phyloP scores from a whole-genome alignment of 192 early-diverging fungal species.

The Kappamyces sp. region DNA sequence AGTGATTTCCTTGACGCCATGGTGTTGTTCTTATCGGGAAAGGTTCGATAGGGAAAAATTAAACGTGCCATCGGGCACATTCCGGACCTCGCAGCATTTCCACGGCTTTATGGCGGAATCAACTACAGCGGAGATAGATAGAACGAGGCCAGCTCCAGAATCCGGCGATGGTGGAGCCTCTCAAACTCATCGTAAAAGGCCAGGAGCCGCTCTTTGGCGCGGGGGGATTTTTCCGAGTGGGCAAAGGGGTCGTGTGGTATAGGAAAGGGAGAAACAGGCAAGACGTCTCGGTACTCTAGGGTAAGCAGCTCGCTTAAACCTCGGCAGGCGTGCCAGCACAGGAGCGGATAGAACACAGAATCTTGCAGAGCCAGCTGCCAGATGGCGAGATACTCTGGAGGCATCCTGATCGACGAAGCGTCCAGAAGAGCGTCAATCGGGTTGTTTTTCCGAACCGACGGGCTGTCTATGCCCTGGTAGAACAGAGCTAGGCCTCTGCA shows the following conservation, averaged over 20 bases:
- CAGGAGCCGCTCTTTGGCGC: background rate
- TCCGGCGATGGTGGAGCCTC: background rate
- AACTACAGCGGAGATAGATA: background rate
- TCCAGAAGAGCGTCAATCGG: too few relatives aligned
- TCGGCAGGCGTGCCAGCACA: slow-evolving; percentile 7
- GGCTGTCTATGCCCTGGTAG: slow-evolving; percentile 13
- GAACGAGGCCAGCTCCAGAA: background rate
- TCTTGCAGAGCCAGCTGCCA: slow-evolving; percentile 15
- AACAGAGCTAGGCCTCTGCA: background rate
- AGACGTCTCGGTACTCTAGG: too few relatives aligned
- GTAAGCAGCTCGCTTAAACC: background rate
- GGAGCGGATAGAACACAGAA: slow-evolving; percentile 12
- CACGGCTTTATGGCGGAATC: background rate
- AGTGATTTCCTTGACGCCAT: slow-evolving; percentile 1
- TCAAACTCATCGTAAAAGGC: background rate
- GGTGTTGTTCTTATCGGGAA: slow-evolving; percentile 2
- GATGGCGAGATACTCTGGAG: background rate
- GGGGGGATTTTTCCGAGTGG: slow-evolving; percentile 2
- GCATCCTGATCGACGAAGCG: background rate
- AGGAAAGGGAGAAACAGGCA: background rate
- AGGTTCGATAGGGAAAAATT: background rate
- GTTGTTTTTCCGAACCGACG: too few relatives aligned
- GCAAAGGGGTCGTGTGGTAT: slow-evolving; percentile 12
- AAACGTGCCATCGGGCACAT: too few relatives aligned
- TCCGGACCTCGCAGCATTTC: background rate